phyloP scores from a whole-genome alignment of 495 filamentous ascomycete genomes.

The Tirmania nivea region DNA sequence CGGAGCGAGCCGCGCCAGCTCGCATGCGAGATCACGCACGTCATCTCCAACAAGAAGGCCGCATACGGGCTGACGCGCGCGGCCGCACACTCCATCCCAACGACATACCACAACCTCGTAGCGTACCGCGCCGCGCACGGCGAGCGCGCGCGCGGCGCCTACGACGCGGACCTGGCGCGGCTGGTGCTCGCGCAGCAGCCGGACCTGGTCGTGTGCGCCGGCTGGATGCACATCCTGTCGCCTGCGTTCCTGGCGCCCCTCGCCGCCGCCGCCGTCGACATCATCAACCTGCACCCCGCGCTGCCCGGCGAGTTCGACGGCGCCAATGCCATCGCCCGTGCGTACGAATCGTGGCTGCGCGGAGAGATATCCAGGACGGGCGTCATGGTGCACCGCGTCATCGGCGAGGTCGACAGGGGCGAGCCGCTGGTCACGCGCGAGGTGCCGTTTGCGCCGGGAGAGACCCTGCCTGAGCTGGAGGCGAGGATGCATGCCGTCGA shows the following conservation, averaged over 20 bases:
- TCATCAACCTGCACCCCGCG: conserved; percentile 79
- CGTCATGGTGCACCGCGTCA: conserved; percentile 86
- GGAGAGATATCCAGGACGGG: conserved; percentile 50
- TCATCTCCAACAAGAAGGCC: conserved; percentile 62
- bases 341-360: conserved; percentile 50
- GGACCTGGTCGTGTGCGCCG: conserved; percentile 46
- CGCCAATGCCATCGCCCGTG: conserved; percentile 53
- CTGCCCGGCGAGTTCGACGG: conserved; percentile 59
- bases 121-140: too few species aligned
- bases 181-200: conserved; percentile 45
- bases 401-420: conserved; percentile 65
- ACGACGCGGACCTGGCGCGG: conserved; percentile 61
- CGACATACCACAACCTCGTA: conserved; percentile 72
- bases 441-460: conserved; percentile 45
- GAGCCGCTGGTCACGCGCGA: conserved; percentile 48
- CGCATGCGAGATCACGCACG: conserved; percentile 42
- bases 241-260: conserved; percentile 45
- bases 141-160: conserved; percentile 38
- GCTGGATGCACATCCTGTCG: conserved; percentile 56
- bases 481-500: conserved; percentile 48
- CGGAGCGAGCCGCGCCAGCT: conserved; percentile 32
- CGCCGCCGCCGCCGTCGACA: conserved; percentile 32
- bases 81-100: conserved; percentile 45
- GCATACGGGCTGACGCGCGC: conserved; percentile 65
- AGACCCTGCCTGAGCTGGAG: conserved; percentile 43